phyloP scores from a whole-genome alignment of 1,284 basidiomycete genomes.

The Takashimella tepidaria region DNA sequence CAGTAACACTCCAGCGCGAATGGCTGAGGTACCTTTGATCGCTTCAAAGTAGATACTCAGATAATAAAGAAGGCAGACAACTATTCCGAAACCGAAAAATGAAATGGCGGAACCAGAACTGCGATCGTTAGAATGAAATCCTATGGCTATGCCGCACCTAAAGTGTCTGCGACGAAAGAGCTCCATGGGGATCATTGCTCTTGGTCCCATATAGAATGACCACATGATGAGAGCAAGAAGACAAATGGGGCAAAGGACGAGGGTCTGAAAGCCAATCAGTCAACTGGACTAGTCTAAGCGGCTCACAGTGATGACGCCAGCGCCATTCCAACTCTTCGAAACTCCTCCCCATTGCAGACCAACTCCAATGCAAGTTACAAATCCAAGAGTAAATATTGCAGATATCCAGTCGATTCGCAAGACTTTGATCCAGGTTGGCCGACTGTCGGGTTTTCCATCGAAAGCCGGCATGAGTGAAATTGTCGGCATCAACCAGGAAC shows the following conservation, averaged over 20 bases:
- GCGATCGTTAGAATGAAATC: slow-evolving; percentile 20
- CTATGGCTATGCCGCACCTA: slow-evolving; percentile 17
- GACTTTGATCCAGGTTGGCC: slow-evolving; percentile 13
- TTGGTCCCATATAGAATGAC: slow-evolving; percentile 14
- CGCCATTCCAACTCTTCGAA: slow-evolving; percentile 17
- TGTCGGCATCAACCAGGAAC: slow-evolving; percentile 15
- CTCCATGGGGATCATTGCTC: slow-evolving; percentile 25
- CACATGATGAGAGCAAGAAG: slow-evolving; percentile 17
- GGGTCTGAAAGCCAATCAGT: slow-evolving; percentile 8
- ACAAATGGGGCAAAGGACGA: slow-evolving; percentile 14
- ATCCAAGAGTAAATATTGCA: slow-evolving; percentile 18
- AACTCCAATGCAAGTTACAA: slow-evolving; percentile 24
- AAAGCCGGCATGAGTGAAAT: slow-evolving; percentile 16
- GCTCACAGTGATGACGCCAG: slow-evolving; percentile 21
- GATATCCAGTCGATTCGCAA: slow-evolving; percentile 25
- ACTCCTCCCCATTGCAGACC: slow-evolving; percentile 27
- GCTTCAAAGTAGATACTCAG: slow-evolving; percentile 26
- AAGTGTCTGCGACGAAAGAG: slow-evolving; percentile 21
- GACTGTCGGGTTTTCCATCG: slow-evolving; percentile 15
- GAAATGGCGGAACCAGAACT: slow-evolving; percentile 19
- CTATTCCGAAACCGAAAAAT: slow-evolving; percentile 20
- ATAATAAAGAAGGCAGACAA: slow-evolving; percentile 25
- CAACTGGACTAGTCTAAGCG: neutral
- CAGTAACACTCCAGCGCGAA: slow-evolving; percentile 20
- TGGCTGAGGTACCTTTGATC: slow-evolving; percentile 20